phyloP scores from a whole-genome alignment of 1,284 basidiomycete species.

The Microbotryum lychnidis-dioicae region DNA sequence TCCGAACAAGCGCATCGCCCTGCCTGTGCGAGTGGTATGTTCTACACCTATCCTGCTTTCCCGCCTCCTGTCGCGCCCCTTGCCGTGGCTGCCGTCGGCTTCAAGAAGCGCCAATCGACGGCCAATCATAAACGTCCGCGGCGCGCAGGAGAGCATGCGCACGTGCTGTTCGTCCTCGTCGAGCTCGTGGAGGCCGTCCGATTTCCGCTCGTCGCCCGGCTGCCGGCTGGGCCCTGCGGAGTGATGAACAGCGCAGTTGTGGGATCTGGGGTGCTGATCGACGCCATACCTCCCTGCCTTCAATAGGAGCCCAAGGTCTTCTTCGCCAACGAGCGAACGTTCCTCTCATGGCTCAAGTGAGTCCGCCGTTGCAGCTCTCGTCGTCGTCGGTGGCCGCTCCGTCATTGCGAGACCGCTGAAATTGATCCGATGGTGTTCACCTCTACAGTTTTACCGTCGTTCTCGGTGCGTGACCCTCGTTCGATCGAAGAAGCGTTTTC shows the following conservation, averaged over 20 bases:
- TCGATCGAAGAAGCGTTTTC: not conserved
- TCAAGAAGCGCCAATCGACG: not conserved
- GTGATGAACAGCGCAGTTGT: not conserved
- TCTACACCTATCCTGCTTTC: not conserved
- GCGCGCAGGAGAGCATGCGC: no score
- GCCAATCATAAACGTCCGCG: not conserved
- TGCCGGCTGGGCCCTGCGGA: not conserved
- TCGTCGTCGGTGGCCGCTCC: no score
- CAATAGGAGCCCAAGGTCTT: slow-evolving; percentile 48
- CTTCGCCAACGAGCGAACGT: slow-evolving; percentile 78
- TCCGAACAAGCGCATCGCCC: slow-evolving; percentile 77
- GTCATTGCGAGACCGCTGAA: no score
- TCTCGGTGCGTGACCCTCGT: not conserved
- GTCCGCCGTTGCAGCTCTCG: no score
- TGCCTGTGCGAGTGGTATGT: slow-evolving; percentile 74
- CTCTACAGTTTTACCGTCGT: not conserved
- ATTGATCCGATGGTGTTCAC: no score
- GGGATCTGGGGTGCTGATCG: slow-evolving; percentile 7
- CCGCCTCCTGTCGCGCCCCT: not conserved
- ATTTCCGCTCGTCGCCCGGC: not conserved
- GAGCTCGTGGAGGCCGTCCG: not conserved
- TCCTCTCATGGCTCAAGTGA: slow-evolving; percentile 68
- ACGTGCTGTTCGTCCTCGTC: not conserved
- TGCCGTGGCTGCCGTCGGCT: not conserved
- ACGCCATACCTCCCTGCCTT: not conserved